Conservation (phyloP, 2,329 filamentous ascomycete species). For the Metarhizium anisopliae region DNA sequence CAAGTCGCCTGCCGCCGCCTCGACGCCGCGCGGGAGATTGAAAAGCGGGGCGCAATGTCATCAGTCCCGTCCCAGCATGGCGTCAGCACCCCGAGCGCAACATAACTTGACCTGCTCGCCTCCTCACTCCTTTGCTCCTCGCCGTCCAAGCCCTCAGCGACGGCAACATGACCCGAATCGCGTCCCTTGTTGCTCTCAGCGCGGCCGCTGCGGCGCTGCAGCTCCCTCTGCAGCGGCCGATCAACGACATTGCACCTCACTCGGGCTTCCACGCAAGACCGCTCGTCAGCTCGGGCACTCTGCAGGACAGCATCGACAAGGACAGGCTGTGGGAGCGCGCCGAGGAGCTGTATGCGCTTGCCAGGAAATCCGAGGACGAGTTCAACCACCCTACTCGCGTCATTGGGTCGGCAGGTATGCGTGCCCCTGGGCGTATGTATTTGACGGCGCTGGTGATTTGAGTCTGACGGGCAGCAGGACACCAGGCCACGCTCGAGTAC, state of each 20-base stretch:
- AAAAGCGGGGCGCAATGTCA: background rate
- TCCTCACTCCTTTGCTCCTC: background rate
- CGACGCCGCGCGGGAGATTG: too few relatives aligned
- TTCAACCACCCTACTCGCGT: conserved; percentile 63
- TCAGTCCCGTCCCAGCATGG: background rate
- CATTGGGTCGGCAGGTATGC: conserved; percentile 53
- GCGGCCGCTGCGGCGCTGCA: background rate
- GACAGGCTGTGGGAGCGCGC: conserved; percentile 50
- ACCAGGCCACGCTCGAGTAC: conserved; percentile 55
- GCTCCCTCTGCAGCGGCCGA: background rate
- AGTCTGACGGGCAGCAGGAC: conserved; percentile 33
- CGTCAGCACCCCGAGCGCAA: background rate
- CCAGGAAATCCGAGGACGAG: conserved; percentile 47
- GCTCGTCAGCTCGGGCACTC: conserved; percentile 41
- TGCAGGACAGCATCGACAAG: conserved; percentile 47
- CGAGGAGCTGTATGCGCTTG: conserved; percentile 52
- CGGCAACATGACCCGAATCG: background rate
- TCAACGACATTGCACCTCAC: background rate
- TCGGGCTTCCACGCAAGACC: conserved; percentile 16
- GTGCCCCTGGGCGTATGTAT: background rate
- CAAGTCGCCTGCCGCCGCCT: too few relatives aligned
- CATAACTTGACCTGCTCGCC: background rate
- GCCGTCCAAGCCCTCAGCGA: background rate
- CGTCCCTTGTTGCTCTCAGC: background rate
- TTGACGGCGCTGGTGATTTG: background rate